Evolutionary conservation across 306 rosid species (phyloP), one percentile per base, ranked within the genome.

Genomic region (Cucurbita pepo): DNA sequence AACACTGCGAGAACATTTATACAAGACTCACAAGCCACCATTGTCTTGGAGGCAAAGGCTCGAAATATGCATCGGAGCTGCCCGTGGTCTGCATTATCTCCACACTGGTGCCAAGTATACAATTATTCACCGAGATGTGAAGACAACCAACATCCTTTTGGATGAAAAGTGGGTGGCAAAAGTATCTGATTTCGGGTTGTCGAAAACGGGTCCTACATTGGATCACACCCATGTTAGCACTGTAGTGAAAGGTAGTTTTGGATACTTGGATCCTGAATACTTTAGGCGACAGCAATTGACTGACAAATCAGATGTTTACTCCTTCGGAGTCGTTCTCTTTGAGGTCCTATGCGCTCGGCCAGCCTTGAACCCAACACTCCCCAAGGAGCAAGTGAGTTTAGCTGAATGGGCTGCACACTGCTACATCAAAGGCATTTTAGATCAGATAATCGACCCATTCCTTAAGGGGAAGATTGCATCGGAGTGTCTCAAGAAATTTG

Each of bases 41-140:
- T 78, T 91, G 52, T 90, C 99, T n/a, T 94, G 99, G 99, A 94
- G 88, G 83, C 99, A 94, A 83, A 91, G 99, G 88, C 99, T 94
- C 45, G 99, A 94, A 87, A 94, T 94, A 66, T 91, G 97, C 86
- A 88, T 94, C 9, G 99, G 99, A 62, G 91, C 99, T 75, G 99
- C 99, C 69, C 92, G 99, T 22, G 99, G 99, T 79, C 76, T 94
- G 58, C 99, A 94, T 76, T 94, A 94, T 85, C 96, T 94, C 15
- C 99, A 94, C 74, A 94, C 99, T 1, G 99, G 99, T 13, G 99
- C 99, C 18, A 94, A 95, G 83, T 85, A 95, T 85, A 95, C 99
- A 0, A 95, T 95, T 72, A 95, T 95, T 77, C 99, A 95, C 83
- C 89, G 99, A 30, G 99, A 95, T 43, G 99, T 95, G 73, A 95